Evolutionary conservation across 2,329 filamentous ascomycete species (phyloP).

Genomic region (Sporothrix humicola): DNA sequence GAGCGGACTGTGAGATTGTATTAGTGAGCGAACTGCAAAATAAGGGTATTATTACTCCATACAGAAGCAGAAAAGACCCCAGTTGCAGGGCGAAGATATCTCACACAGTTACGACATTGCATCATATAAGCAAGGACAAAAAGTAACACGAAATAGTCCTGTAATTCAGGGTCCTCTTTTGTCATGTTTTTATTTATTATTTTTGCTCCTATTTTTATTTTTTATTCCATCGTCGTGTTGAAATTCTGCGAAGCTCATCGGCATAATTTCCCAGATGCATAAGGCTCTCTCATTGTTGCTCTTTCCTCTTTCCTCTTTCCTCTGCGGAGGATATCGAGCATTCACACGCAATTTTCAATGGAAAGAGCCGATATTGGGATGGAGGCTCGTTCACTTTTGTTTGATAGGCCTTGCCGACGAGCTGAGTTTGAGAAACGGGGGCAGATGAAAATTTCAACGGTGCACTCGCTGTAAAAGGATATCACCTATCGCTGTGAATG

Average conservation of each 20-base stretch:
- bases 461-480: slow-evolving; percentile 34
- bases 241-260: not conserved
- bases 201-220: not conserved
- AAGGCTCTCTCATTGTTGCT: not conserved
- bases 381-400: not conserved
- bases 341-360: not conserved
- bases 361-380: not conserved
- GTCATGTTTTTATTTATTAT: not conserved
- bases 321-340: not conserved
- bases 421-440: not conserved
- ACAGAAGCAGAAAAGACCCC: not conserved
- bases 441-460: slow-evolving; percentile 30
- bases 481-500: slow-evolving; percentile 32
- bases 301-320: not conserved
- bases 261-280: slow-evolving; percentile 11
- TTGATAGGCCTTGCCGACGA: slow-evolving; percentile 30
- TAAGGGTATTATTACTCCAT: too few species aligned
- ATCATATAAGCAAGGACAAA: slow-evolving; percentile 27
- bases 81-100: slow-evolving; percentile 1
- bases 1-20: slow-evolving; percentile 4
- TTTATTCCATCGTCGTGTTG: too few species aligned
- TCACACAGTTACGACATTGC: slow-evolving; percentile 19
- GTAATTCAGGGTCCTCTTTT: not conserved
- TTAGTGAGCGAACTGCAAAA: not conserved
- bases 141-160: not conserved